Percentiles rank a stretch among this genome's conserved stretches.
Conservation (phyloP, 2,329 filamentous ascomycete genomes). For the Fusarium sp. region DNA sequence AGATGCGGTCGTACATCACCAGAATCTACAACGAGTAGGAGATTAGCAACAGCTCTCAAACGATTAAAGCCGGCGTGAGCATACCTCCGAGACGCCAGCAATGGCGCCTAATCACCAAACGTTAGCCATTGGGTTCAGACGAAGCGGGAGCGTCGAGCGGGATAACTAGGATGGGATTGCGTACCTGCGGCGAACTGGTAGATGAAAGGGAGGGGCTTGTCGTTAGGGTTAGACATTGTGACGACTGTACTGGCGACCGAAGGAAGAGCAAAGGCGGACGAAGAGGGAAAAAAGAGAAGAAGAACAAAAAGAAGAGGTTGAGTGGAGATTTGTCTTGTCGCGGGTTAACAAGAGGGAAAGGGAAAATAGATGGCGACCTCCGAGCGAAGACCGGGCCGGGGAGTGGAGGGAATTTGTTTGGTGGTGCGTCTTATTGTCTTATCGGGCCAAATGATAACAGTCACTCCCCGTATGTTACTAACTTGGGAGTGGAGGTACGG, state of each 20-base stretch:
- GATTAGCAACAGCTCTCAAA: slow-evolving; percentile 46
- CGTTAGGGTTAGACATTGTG: slow-evolving; percentile 57
- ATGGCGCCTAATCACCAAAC: slow-evolving; percentile 77
- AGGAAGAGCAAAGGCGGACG: slow-evolving; percentile 11
- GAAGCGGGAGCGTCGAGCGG: slow-evolving; percentile 7
- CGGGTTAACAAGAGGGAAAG: slow-evolving; percentile 32
- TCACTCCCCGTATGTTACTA: slow-evolving; percentile 18
- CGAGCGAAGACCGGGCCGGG: slow-evolving; percentile 50
- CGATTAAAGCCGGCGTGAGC: slow-evolving; percentile 48
- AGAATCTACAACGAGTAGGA: slow-evolving; percentile 74
- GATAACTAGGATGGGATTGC: slow-evolving; percentile 53
- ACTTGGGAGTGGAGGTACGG: slow-evolving; percentile 20
- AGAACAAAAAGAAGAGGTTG: slow-evolving; percentile 15
- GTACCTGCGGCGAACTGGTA: slow-evolving; percentile 96
- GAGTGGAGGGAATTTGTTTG: slow-evolving; percentile 50
- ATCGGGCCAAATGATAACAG: slow-evolving; percentile 46
- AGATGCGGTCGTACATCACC: slow-evolving; percentile 76
- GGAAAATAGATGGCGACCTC: slow-evolving; percentile 44
- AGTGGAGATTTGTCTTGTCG: slow-evolving; percentile 34
- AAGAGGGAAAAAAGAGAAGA: slow-evolving; percentile 16
- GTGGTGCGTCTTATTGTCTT: slow-evolving; percentile 44
- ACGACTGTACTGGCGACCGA: slow-evolving; percentile 23
- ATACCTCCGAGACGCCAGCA: slow-evolving; percentile 96
- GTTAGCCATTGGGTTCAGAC: slow-evolving; percentile 40
- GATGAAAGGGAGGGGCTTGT: slow-evolving; percentile 87